These are phyloP conservation scores for Drechslerella stenobrocha DNA, from an alignment of 2,329 filamentous ascomycete genomes.

Conservation along the genomic window DNA sequence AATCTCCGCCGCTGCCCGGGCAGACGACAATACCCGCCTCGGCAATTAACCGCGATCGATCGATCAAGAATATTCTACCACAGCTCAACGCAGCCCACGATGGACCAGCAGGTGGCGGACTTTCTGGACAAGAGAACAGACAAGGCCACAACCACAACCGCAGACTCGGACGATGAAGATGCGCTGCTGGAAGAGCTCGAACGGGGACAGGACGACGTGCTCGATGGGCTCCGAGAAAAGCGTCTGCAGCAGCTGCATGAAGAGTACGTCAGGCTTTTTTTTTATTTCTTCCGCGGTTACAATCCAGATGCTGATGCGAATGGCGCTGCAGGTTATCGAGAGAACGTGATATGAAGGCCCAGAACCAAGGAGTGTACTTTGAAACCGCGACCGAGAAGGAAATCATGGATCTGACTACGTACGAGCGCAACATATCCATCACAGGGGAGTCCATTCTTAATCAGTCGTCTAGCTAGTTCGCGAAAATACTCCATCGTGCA, in stretches of 20 bases:
- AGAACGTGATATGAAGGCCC: constrained; percentile 60
- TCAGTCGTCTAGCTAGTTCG: constrained; percentile 26
- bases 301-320: constrained; percentile 3
- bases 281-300: background rate
- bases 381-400: constrained; percentile 65
- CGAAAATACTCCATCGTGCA: constrained; percentile 56
- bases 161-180: constrained; percentile 61
- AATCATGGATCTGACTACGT: constrained; percentile 60
- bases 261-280: constrained; percentile 58
- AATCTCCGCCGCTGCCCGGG: constrained; percentile 11
- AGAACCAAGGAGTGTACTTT: constrained; percentile 61
- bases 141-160: constrained; percentile 28
- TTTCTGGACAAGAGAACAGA: constrained; percentile 50
- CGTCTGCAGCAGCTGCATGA: constrained; percentile 64
- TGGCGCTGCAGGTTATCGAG: constrained; percentile 55
- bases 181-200: constrained; percentile 63
- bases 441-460: background rate
- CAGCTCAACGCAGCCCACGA: constrained; percentile 25
- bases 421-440: constrained; percentile 42
- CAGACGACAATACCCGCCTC: background rate
- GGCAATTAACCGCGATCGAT: background rate
- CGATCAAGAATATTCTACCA: constrained; percentile 34
- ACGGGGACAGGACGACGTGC: constrained; percentile 58
- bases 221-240: constrained; percentile 63
- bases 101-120: constrained; percentile 50